These are phyloP conservation scores for baker's yeast (Saccharomyces cerevisiae) DNA, from an alignment of 805 yeast species.

Conservation along the genomic window DNA sequence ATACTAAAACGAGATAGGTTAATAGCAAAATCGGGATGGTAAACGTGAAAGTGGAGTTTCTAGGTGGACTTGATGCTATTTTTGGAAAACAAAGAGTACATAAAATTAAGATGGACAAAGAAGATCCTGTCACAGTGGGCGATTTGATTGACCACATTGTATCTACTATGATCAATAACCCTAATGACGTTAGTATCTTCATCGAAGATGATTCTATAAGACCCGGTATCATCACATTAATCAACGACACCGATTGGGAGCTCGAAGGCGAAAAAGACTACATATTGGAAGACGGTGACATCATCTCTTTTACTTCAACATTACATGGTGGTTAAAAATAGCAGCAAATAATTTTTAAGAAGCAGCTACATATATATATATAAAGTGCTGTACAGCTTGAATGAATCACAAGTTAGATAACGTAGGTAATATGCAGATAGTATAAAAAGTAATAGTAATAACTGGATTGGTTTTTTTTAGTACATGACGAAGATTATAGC, in stretches of 20 bases:
- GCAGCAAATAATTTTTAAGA: not conserved
- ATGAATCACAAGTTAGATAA: not conserved
- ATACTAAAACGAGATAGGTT: not conserved
- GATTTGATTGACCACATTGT: slow-evolving; percentile 53
- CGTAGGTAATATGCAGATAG: slow-evolving; percentile 1
- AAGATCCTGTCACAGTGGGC: slow-evolving; percentile 31
- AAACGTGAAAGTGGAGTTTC: slow-evolving; percentile 36
- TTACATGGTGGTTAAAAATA: slow-evolving; percentile 74
- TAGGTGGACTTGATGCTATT: slow-evolving; percentile 80
- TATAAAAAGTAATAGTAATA: not conserved
- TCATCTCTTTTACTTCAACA: slow-evolving; percentile 82
- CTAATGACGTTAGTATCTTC: slow-evolving; percentile 63
- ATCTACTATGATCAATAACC: slow-evolving; percentile 46
- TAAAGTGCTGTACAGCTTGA: slow-evolving; percentile 9
- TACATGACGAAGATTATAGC: slow-evolving; percentile 18
- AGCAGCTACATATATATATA: not conserved
- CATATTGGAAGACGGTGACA: slow-evolving; percentile 66
- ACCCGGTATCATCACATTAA: slow-evolving; percentile 85
- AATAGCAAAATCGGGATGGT: slow-evolving; percentile 19
- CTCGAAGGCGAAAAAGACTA: slow-evolving; percentile 82
- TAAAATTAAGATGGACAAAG: slow-evolving; percentile 40
- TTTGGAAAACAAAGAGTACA: slow-evolving; percentile 53
- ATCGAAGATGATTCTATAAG: slow-evolving; percentile 75
- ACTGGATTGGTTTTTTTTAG: not conserved
- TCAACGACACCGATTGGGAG: slow-evolving; percentile 97